These are phyloP conservation scores for Leccinum longicurvipes DNA, from an alignment of 768 basidiomycete species.

Conservation along the genomic window DNA sequence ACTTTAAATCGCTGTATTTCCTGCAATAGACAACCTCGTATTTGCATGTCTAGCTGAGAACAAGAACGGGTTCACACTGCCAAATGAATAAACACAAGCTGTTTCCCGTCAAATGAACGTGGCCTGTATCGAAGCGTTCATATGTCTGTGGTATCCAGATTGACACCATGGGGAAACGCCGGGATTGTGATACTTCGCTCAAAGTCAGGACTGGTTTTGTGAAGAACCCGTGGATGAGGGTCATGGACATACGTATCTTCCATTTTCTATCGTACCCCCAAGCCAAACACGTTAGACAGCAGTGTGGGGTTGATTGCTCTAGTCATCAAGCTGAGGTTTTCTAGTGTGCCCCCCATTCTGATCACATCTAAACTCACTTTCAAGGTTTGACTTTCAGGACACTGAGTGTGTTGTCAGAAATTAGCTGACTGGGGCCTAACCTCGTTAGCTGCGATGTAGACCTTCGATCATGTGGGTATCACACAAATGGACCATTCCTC, in stretches of 20 bases:
- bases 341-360: not conserved
- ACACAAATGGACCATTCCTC: not conserved
- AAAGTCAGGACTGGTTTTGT: not conserved
- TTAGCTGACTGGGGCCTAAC: not conserved
- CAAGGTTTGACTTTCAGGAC: not conserved
- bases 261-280: not conserved
- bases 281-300: not conserved
- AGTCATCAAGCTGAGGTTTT: not conserved
- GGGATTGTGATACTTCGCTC: not conserved
- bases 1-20: slow-evolving; percentile 19
- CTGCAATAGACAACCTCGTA: slow-evolving; percentile 23
- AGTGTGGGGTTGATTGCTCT: not conserved
- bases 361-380: not conserved
- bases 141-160: not conserved
- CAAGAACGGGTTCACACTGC: not conserved
- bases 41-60: not conserved
- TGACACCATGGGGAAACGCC: slow-evolving; percentile 2
- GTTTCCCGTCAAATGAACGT: not conserved
- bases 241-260: not conserved
- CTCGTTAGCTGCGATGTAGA: not conserved
- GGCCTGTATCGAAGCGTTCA: not conserved
- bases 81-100: not conserved
- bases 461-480: slow-evolving; percentile 1
- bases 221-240: not conserved
- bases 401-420: not conserved